phyloP scores from a whole-genome alignment of 2,329 filamentous ascomycete genomes.

The Emericellopsis cladophorae region DNA sequence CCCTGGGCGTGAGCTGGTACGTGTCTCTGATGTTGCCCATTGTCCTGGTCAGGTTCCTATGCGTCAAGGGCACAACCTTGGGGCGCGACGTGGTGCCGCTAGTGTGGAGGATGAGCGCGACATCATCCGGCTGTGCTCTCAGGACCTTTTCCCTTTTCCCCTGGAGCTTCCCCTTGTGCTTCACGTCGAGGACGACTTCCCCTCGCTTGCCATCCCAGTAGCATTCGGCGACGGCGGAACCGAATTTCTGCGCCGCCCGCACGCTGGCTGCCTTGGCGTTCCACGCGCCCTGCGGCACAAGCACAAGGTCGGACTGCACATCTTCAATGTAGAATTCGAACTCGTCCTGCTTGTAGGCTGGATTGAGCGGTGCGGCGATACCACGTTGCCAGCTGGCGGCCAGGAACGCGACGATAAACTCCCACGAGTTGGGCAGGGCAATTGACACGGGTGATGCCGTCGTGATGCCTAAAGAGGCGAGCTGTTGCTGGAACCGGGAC shows the following conservation, averaged over 20 bases:
- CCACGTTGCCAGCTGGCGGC: constrained; percentile 76
- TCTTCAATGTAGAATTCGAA: constrained; percentile 91
- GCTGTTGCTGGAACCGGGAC: constrained; percentile 60
- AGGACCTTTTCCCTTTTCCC: constrained; percentile 27
- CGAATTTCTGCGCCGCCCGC: constrained; percentile 64
- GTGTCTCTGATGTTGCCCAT: constrained; percentile 76
- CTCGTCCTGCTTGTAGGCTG: constrained; percentile 78
- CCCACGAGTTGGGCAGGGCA: constrained; percentile 72
- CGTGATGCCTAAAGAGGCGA: constrained; percentile 62
- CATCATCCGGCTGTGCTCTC: constrained; percentile 56
- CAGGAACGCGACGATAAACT: constrained; percentile 79
- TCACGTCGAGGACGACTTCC: constrained; percentile 66
- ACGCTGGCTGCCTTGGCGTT: constrained; percentile 57
- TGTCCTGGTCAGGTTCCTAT: constrained; percentile 67
- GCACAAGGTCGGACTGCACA: constrained; percentile 63
- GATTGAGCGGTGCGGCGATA: constrained; percentile 77
- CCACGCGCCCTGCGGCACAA: constrained; percentile 63
- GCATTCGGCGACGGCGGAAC: constrained; percentile 75
- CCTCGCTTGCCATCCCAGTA: constrained; percentile 56
- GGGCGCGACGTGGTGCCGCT: constrained; percentile 76
- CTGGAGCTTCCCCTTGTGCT: constrained; percentile 57
- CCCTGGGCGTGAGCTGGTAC: constrained; percentile 56
- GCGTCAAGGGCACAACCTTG: constrained; percentile 72
- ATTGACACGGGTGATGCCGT: constrained; percentile 66
- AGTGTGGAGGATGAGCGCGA: constrained; percentile 72